phyloP scores from a whole-genome alignment of 192 early-diverging fungal species.

The Ambispora gerdemannii region DNA sequence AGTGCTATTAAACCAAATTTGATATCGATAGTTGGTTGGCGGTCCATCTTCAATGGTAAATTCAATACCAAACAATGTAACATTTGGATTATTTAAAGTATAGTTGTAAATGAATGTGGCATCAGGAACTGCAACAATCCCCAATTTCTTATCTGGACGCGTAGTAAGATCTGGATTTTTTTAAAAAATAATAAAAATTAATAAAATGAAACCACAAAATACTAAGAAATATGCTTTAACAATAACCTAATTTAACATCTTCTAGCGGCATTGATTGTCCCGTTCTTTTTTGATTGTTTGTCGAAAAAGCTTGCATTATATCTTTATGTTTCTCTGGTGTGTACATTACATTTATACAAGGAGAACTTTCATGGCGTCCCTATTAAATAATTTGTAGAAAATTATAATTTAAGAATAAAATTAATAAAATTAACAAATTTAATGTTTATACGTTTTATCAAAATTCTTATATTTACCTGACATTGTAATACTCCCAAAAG shows the following conservation, averaged over 20 bases:
- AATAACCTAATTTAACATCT: conserved; percentile 33
- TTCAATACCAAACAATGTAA: conserved; percentile 60
- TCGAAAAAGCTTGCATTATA: conserved; percentile 42
- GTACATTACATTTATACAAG: conserved; percentile 64
- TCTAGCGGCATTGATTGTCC: conserved; percentile 35
- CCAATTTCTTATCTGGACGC: conserved; percentile 36
- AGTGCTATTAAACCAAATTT: conserved; percentile 73
- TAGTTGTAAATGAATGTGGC: conserved; percentile 68
- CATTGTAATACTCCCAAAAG: conserved; percentile 43
- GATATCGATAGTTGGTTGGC: conserved; percentile 62
- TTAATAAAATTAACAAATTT: conserved; percentile 11
- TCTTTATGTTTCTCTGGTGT: conserved; percentile 43
- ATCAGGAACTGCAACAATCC: conserved; percentile 54
- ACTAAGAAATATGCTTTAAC: conserved; percentile 23
- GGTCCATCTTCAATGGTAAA: conserved; percentile 37
- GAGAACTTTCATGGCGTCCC: conserved; percentile 40
- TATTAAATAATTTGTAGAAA: conserved; percentile 30
- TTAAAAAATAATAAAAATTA: conserved; percentile 31
- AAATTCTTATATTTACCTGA: conserved; percentile 30
- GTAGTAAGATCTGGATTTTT: conserved; percentile 33
- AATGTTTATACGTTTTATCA: background rate
- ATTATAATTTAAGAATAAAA: conserved; percentile 31
- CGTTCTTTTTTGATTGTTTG: conserved; percentile 40
- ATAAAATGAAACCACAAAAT: background rate
- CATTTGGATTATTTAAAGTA: conserved; percentile 62